Conservation (phyloP, 495 filamentous ascomycete genomes). For the Penicillium coffeae region DNA sequence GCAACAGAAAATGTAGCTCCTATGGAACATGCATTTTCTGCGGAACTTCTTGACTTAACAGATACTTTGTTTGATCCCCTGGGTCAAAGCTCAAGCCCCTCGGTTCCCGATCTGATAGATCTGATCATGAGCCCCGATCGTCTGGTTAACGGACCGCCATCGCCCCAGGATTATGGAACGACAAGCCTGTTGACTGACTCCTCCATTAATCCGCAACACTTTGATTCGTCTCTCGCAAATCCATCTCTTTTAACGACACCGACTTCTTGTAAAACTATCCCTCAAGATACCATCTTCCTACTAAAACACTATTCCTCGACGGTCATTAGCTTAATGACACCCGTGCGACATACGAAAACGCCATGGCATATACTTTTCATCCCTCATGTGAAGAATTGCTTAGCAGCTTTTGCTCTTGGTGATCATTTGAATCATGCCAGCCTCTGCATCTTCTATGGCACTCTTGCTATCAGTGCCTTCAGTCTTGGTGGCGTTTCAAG, state of each 20-base stretch:
- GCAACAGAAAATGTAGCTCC: background rate
- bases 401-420: conserved; percentile 21
- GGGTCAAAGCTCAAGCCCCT: background rate
- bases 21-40: background rate
- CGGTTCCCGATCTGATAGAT: background rate
- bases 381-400: conserved; percentile 18
- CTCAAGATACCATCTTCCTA: conserved; percentile 21
- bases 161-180: background rate
- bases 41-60: background rate
- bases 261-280: conserved; percentile 4
- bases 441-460: conserved; percentile 18
- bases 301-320: conserved; percentile 18
- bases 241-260: conserved; percentile 2
- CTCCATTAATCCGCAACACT: conserved; percentile 1
- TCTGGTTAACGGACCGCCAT: background rate
- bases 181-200: background rate
- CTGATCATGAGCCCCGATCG: background rate
- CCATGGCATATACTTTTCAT: conserved; percentile 24
- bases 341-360: conserved; percentile 19
- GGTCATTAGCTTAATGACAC: conserved; percentile 20
- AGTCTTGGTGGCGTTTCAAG: conserved; percentile 16
- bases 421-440: conserved; percentile 17
- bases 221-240: conserved; percentile 1
- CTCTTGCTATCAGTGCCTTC: conserved; percentile 23
- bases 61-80: background rate